Evolutionary conservation across 805 yeast genomes (phyloP).

Genomic region (Myxozyma udenii): DNA sequence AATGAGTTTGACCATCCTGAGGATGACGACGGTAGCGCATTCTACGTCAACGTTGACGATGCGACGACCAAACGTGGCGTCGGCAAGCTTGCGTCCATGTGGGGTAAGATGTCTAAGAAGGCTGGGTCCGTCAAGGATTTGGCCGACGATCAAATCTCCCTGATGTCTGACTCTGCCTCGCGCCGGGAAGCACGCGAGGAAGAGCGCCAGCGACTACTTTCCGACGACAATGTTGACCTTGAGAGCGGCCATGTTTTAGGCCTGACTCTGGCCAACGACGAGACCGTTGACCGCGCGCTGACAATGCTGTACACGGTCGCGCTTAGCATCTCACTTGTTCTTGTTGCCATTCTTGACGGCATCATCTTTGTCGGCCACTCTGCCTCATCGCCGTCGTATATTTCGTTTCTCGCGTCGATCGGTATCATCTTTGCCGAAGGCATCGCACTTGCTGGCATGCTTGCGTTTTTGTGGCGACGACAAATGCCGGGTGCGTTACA

Average conservation of each 20-base stretch:
- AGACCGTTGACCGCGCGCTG: conserved; percentile 20
- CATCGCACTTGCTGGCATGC: conserved; percentile 45
- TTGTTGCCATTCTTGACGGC: conserved; percentile 47
- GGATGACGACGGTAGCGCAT: conserved; percentile 41
- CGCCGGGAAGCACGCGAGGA: conserved; percentile 14
- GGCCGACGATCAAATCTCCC: neutral
- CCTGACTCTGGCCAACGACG: conserved; percentile 3
- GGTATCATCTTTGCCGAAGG: conserved; percentile 46
- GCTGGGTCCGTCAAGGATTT: conserved; percentile 9
- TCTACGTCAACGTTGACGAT: conserved; percentile 33
- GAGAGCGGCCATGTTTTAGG: neutral
- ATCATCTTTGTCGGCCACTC: conserved; percentile 40
- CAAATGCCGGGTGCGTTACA: conserved; percentile 44
- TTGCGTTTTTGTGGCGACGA: conserved; percentile 46
- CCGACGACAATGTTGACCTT: conserved; percentile 22
- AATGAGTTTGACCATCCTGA: conserved; percentile 67
- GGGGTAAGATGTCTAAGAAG: conserved; percentile 16
- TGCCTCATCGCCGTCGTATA: conserved; percentile 36
- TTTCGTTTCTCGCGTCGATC: conserved; percentile 33
- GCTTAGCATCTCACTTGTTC: conserved; percentile 39
- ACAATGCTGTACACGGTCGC: conserved; percentile 27
- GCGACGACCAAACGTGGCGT: too few species aligned
- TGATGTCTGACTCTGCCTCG: conserved; percentile 10
- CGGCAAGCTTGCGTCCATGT: too few species aligned
- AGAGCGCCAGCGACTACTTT: conserved; percentile 38